Base-by-base conservation (phyloP, 1,284 basidiomycete species). In the Boletellus deceptivus region DNA sequence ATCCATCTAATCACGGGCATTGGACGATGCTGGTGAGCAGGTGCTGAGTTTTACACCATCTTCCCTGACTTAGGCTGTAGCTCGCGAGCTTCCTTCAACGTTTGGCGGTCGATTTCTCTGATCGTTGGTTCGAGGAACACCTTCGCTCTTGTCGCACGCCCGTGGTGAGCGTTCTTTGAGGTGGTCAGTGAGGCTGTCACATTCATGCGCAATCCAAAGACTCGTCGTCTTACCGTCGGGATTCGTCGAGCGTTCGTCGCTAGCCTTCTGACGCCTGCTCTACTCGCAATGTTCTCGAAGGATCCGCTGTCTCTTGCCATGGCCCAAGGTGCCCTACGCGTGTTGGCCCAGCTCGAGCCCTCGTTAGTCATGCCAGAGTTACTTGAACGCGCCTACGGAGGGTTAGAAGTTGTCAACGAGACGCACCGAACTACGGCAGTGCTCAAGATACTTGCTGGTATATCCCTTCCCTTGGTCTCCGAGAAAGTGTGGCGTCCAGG, bases 211-310 rank as follows among this genome's bases (percentile, higher is more conserved):
- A 40, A 39, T 37, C 31, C 38, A 22, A 60, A 89, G 85, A 75
- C 73, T 6, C 78, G 85, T 62, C 83, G 94, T 10, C 73, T 99
- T 40, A 98, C 95, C 0, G 80, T 83, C 6, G 74, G 76, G 20
- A 96, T 99, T 62, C 86, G 90, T 52, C 83, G 82, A 48, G 83
- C 86, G 24, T 94, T 99, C 62, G 92, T 98, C 20, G 75, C 76
- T 22, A 86, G 82, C 38, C 77, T 98, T 38, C 83, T 91, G 37
- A 96, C 93, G 1, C 91, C 96, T 9, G 90, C 92, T 1, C 75
- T 99, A 33, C 80, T 98, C 13, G 85, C 92, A 20, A 97, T 99
- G 88, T 99, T 99, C 72, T 87, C 93, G 46, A 98, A 98, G 70
- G 91, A 91, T 58, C 72, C 81, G 2, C 61, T 84, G 4, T 80